Base-by-base conservation (phyloP, 73 alveolate species). In the Symbiodinium pilosum region DNA sequence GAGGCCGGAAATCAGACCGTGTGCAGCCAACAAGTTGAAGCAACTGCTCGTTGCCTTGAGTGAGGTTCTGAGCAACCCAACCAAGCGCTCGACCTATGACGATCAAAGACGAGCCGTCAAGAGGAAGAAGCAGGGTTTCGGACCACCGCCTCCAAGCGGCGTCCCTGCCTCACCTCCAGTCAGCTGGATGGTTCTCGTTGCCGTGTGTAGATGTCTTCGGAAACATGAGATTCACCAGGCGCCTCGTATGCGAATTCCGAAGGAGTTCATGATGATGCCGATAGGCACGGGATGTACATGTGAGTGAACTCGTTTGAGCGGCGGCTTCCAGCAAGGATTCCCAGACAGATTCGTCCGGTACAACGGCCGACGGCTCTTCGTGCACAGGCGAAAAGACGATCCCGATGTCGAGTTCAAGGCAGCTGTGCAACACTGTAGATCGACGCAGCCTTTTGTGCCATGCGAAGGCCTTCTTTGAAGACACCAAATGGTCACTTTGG, bases 231-330 rank as follows among this genome's bases (percentile, higher is more conserved):
- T n/a, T n/a, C n/a, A n/a, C n/a, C n/a, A n/a, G n/a, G 96, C 98
- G 3, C 98, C 98, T 21, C 59, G 98, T 6, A 92, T 92, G 98
- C 56, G 98, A 24, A 92, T 92, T 71, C 98, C 98, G 26, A 92
- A 92, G 84, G 98, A 92, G 51, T 92, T 92, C 68, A 92, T 92
- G 98, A 92, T 92, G 98, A 92, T 92, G 98, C 98, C 98, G 30
- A 92, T 92, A 28, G 98, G 96, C 51, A 69, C 30, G 83, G 5
- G 9, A 12, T 24, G 91, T 38, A 77, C 47, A 9, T 21, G 36
- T 7, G 43, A 83, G 30, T 2, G 41, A 40, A 20, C 2, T 39
- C 36, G 3, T 8, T 34, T 2, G 20, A 34, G 14, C 26, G n/a
- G n/a, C n/a, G n/a, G n/a, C n/a, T n/a, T 18, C 18, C 14, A 32